phyloP scores from a whole-genome alignment of 768 basidiomycete genomes.

The Serpula lacrymans region DNA sequence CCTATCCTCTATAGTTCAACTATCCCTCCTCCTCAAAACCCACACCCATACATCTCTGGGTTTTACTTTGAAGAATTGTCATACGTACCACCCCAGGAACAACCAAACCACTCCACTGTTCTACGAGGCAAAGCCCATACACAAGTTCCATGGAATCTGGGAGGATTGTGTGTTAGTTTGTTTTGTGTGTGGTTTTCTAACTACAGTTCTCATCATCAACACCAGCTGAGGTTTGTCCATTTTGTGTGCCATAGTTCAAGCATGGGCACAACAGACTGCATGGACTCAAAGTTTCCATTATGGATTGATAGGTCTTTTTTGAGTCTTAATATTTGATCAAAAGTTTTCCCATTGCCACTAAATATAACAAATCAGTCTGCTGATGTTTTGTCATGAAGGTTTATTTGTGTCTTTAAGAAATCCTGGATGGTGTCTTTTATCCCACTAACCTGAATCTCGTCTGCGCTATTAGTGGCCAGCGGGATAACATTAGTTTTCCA shows the following conservation, averaged over 20 bases:
- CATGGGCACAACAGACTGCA: slow-evolving; percentile 18
- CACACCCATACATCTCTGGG: too few relatives aligned
- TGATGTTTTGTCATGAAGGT: background rate
- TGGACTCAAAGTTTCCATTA: slow-evolving; percentile 15
- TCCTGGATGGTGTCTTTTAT: slow-evolving; percentile 9
- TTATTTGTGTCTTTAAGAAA: slow-evolving; percentile 9
- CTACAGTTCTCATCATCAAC: too few relatives aligned
- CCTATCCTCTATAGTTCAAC: too few relatives aligned
- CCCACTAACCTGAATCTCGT: slow-evolving; percentile 7
- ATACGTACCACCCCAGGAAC: too few relatives aligned
- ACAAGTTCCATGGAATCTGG: too few relatives aligned
- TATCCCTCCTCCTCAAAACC: too few relatives aligned
- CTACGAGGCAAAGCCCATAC: too few relatives aligned
- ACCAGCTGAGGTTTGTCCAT: slow-evolving; percentile 30
- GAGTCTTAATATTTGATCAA: slow-evolving; percentile 5
- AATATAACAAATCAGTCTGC: slow-evolving; percentile 1
- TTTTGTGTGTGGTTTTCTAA: too few relatives aligned
- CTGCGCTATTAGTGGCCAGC: slow-evolving; percentile 10
- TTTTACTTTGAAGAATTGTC: too few relatives aligned
- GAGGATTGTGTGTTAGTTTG: too few relatives aligned
- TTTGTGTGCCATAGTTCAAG: slow-evolving; percentile 32
- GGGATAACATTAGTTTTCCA: slow-evolving; percentile 6
- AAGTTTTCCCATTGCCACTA: slow-evolving; percentile 14
- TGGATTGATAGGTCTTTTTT: slow-evolving; percentile 3
- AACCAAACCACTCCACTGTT: too few relatives aligned